Base-by-base conservation (phyloP, 73 alveolate species). In the Uronychia setigera region DNA sequence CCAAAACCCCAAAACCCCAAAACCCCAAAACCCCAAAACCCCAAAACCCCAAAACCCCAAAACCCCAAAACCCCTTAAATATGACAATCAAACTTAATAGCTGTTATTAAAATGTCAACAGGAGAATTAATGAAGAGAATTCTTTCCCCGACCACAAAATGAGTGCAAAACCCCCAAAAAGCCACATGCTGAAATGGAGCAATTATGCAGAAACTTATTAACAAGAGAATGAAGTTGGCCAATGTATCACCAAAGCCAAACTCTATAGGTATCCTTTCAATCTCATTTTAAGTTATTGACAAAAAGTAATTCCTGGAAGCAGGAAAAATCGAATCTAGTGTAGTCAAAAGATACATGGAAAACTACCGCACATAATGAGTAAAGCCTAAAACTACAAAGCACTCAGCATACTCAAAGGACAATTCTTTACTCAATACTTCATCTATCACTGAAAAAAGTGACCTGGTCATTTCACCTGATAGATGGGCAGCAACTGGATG, bases 401-500 rank as follows among this genome's bases (percentile, higher is more conserved):
- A 11, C 67, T 46, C 67, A 46, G 5, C n/a, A 46, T 46, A 5
- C 67, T 46, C n/a, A n/a, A n/a, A n/a, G n/a, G 19, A 46, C 67
- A 46, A 46, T 19, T 46, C 67, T 19, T 46, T 46, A 5, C 5
- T 11, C 67, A 46, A 46, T 46, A 11, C 19, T 46, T 46, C 67
- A 11, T 19, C 67, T 46, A 19, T 5, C 19, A 19, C 67, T 46
- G 5, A 11, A 19, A 46, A 19, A 5, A 19, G 67, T 11, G 67
- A 46, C 67, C 67, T 19, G 19, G 67, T 19, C 67, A 46, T 46
- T 46, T 46, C 67, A 11, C 67, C 67, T 46, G 67, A 46, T 19
- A 46, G 67, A 46, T 46, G 67, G 67, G 67, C 67, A 19, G n/a
- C 67, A 5, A 46, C 67, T 46, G 67, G 67, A 46, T 46, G 67